Evolutionary conservation across 352 stramenopile genomes (phyloP).

Genomic region (Albugo laibachii): DNA sequence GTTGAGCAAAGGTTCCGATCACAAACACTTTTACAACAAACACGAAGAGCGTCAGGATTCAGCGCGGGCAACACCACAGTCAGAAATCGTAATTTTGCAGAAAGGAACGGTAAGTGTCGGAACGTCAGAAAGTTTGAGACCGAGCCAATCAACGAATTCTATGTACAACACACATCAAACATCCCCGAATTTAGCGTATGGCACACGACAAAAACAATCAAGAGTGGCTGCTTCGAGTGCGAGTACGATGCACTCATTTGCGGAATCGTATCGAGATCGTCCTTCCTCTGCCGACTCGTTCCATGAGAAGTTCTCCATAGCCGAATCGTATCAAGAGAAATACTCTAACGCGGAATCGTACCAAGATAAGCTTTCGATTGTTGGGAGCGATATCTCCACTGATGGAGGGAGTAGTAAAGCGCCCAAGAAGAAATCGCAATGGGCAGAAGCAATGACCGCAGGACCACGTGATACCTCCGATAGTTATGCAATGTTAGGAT

Average conservation of each 20-base stretch:
- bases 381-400: constrained; percentile 6
- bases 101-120: constrained; percentile 9
- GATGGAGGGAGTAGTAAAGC: background rate
- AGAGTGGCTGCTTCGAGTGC: background rate
- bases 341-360: constrained; percentile 5
- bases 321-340: constrained; percentile 4
- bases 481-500: constrained; percentile 70
- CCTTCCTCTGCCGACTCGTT: constrained; percentile 1
- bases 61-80: constrained; percentile 10
- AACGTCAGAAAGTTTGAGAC: background rate
- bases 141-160: background rate
- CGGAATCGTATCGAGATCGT: constrained; percentile 15
- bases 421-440: constrained; percentile 25
- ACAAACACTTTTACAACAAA: constrained; percentile 4
- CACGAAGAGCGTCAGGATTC: constrained; percentile 2
- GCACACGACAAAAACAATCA: background rate
- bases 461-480: constrained; percentile 58
- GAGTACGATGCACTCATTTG: constrained; percentile 24
- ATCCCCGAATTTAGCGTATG: background rate
- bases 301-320: background rate
- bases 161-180: background rate
- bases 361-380: constrained; percentile 8
- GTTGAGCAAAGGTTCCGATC: constrained; percentile 10
- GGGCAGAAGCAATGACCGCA: constrained; percentile 40
- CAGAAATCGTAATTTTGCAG: constrained; percentile 22